Evolutionary conservation across 345 rosid genomes (phyloP), one percentile per base, ranked within the genome.

Genomic region (Ceriops decandra): DNA sequence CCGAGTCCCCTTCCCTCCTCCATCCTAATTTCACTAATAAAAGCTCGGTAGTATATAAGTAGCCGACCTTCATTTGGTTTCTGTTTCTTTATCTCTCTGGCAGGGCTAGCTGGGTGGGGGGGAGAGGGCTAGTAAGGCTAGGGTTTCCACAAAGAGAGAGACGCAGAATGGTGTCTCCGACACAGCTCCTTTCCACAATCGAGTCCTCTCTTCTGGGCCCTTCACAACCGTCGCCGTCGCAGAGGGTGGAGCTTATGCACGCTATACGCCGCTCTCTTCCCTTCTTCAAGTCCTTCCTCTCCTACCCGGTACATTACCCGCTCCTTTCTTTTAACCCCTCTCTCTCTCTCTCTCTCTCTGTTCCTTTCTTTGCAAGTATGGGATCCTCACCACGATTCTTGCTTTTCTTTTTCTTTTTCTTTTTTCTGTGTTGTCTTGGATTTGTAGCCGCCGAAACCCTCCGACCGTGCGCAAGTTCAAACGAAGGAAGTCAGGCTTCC

Each of bases 401-500:
- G 0, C 16, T 42, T 13, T 42, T 20, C 28, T 64, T 8, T 2
- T 60, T 5, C 11, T 47, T 1, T 56, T 42, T 56, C 58, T 47
- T 5, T 0, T 42, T 64, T 30, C 19, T 62, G 6, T 53, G 2
- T 26, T 19, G 17, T 21, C 21, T 63, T 36, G 17, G 20, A 17
- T 21, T 76, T 64, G 52, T 71, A 93, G 98, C 87, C 95, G 58
- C 96, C 98, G 4, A 90, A 82, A 56, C 81, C 82, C 1, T 86
- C 91, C 0, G 92, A 91, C 72, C 86, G 97, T 62, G 79, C 88
- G 31, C 96, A 93, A 80, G 87, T 93, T 27, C 96, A 85, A 82
- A 83, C 87, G 8, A 80, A 72, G 71, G 95, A 93, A 82, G 89
- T 93, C 49, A 85, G 96, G 82, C 87, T 93, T 62, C 97, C 95